These are phyloP conservation scores for Hondaea fermentalgiana DNA, from an alignment of 108 stramenopile genomes.

Conservation along the genomic window DNA sequence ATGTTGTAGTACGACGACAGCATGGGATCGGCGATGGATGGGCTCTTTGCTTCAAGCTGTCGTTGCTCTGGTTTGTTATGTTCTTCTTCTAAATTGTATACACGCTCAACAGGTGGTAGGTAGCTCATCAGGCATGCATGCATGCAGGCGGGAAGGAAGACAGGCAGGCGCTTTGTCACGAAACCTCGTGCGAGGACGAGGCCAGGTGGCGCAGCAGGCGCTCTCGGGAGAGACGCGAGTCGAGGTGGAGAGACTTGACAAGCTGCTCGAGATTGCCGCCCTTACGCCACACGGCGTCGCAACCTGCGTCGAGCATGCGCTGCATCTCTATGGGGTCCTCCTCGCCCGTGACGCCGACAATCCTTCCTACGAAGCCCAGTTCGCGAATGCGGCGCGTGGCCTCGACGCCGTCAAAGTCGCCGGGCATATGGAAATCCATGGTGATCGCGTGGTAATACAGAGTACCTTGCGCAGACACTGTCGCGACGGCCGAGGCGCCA, in stretches of 20 bases:
- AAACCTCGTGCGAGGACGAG: neutral
- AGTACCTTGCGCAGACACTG: neutral
- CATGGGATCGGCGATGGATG: too few species aligned
- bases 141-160: too few species aligned
- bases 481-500: neutral
- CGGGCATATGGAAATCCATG: neutral
- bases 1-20: too few species aligned
- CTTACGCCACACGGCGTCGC: neutral
- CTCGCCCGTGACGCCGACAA: neutral
- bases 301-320: neutral
- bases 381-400: neutral
- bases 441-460: neutral
- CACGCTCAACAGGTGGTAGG: too few species aligned
- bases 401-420: neutral
- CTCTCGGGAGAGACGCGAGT: neutral
- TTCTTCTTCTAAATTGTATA: too few species aligned
- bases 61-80: too few species aligned
- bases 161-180: too few species aligned
- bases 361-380: neutral
- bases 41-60: too few species aligned
- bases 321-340: neutral
- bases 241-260: neutral
- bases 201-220: neutral
- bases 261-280: neutral
- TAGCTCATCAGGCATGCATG: too few species aligned